phyloP scores from a whole-genome alignment of 768 basidiomycete species.

The Podaxis sp. region DNA sequence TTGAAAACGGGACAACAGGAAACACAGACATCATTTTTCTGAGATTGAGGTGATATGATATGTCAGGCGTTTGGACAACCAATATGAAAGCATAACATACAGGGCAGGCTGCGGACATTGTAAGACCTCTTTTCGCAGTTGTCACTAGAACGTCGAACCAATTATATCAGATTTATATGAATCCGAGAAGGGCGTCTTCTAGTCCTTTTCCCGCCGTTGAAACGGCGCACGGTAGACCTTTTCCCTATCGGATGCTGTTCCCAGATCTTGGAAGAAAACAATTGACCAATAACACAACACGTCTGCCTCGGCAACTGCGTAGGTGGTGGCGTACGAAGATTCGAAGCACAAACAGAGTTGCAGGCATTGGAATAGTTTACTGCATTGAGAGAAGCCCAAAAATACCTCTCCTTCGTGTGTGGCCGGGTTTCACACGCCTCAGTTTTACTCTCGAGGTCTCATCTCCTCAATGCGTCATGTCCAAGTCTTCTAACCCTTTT shows the following conservation, averaged over 20 bases:
- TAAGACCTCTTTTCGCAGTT: not conserved
- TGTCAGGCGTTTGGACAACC: not conserved
- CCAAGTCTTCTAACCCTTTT: not conserved
- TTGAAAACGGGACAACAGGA: not conserved
- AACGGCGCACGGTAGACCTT: not conserved
- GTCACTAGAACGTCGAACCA: not conserved
- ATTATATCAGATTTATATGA: not conserved
- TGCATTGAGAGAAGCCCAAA: not conserved
- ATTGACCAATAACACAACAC: not conserved
- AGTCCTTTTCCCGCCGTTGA: not conserved
- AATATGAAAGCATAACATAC: not conserved
- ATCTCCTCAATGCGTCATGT: conserved; percentile 15
- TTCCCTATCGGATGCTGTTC: not conserved
- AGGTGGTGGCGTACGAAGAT: not conserved
- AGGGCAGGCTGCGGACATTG: not conserved
- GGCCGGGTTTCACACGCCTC: not conserved
- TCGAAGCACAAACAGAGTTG: not conserved
- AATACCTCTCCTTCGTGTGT: not conserved
- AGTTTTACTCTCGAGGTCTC: not conserved
- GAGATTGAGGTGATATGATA: not conserved
- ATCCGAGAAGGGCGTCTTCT: not conserved
- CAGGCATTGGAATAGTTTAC: not conserved
- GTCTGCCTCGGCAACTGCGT: not conserved
- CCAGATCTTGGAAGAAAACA: not conserved
- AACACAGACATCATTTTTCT: not conserved